A percentile compares a stretch with the other conserved stretches of the same genome.
These are phyloP conservation scores for Pascua sp. DNA, from an alignment of 1,284 basidiomycete species.

Conservation along the genomic window DNA sequence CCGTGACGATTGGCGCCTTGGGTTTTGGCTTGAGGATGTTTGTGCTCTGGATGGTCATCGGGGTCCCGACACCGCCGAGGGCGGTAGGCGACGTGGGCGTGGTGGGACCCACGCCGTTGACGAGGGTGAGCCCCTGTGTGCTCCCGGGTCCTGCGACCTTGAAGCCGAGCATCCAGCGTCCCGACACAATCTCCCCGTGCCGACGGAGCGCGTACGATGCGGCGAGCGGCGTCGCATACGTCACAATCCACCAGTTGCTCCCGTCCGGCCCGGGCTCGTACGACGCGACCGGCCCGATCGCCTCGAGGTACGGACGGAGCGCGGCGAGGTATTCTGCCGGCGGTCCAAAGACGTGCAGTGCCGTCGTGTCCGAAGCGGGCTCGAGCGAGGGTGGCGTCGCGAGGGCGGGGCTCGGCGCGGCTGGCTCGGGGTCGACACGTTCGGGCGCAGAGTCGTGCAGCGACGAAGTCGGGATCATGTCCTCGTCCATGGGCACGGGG, in stretches of 20 bases:
- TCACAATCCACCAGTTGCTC: slow-evolving; percentile 41
- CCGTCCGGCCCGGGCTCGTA: slow-evolving; percentile 39
- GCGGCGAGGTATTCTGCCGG: slow-evolving; percentile 28
- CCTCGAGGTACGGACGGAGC: slow-evolving; percentile 33
- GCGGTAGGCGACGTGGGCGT: not conserved
- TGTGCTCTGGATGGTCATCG: slow-evolving; percentile 23
- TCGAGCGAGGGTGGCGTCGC: slow-evolving; percentile 31
- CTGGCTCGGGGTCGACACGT: slow-evolving; percentile 1
- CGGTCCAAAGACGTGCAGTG: slow-evolving; percentile 43
- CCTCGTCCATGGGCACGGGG: slow-evolving; percentile 18
- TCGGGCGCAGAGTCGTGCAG: slow-evolving; percentile 20
- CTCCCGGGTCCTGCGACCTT: slow-evolving; percentile 30
- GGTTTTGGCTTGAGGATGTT: slow-evolving; percentile 26
- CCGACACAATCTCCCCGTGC: slow-evolving; percentile 42
- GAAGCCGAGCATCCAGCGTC: slow-evolving; percentile 42
- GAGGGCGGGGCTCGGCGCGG: slow-evolving; percentile 1
- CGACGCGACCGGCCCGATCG: slow-evolving; percentile 31
- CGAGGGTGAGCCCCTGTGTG: slow-evolving; percentile 26
- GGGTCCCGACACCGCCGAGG: slow-evolving; percentile 20
- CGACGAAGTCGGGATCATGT: slow-evolving; percentile 22
- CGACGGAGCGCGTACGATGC: slow-evolving; percentile 37
- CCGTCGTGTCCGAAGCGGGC: slow-evolving; percentile 28
- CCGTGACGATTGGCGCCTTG: slow-evolving; percentile 14
- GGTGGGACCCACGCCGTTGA: slow-evolving; percentile 10
- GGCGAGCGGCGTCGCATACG: slow-evolving; percentile 27